These are phyloP conservation scores for Kwoniella botswanensis DNA, from an alignment of 768 basidiomycete species.

Conservation along the genomic window DNA sequence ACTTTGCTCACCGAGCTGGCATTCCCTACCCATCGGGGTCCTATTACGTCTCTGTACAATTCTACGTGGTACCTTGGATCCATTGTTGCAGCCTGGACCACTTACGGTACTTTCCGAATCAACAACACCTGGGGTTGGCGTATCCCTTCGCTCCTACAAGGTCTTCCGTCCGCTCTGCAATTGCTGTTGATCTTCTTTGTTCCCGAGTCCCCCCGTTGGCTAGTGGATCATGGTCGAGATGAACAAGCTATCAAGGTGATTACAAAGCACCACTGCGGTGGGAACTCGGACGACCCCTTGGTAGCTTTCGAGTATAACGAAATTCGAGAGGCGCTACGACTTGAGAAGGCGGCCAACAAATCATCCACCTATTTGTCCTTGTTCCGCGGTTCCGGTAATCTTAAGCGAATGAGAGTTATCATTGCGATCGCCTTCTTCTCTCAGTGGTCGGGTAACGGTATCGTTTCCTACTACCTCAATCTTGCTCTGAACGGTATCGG, in stretches of 20 bases:
- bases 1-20: constrained; percentile 84
- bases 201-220: constrained; percentile 71
- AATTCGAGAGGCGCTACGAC: constrained; percentile 57
- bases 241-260: constrained; percentile 35
- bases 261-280: constrained; percentile 46
- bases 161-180: constrained; percentile 47
- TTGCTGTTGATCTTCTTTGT: constrained; percentile 58
- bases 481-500: constrained; percentile 50
- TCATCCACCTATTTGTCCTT: constrained; percentile 34
- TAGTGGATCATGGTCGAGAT: constrained; percentile 60
- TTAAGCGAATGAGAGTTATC: constrained; percentile 36
- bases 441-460: constrained; percentile 54
- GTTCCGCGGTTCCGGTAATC: constrained; percentile 37
- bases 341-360: constrained; percentile 38
- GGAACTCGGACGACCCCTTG: constrained; percentile 45
- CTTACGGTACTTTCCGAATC: constrained; percentile 49
- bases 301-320: constrained; percentile 60
- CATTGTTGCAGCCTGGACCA: constrained; percentile 59
- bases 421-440: constrained; percentile 51
- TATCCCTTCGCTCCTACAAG: constrained; percentile 53
- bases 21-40: constrained; percentile 80
- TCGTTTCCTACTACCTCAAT: constrained; percentile 54
- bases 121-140: constrained; percentile 68
- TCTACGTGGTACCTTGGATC: constrained; percentile 77
- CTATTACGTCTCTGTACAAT: constrained; percentile 67